Evolutionary conservation across 495 filamentous ascomycete genomes (phyloP).

Genomic region (Peziza echinospora): DNA sequence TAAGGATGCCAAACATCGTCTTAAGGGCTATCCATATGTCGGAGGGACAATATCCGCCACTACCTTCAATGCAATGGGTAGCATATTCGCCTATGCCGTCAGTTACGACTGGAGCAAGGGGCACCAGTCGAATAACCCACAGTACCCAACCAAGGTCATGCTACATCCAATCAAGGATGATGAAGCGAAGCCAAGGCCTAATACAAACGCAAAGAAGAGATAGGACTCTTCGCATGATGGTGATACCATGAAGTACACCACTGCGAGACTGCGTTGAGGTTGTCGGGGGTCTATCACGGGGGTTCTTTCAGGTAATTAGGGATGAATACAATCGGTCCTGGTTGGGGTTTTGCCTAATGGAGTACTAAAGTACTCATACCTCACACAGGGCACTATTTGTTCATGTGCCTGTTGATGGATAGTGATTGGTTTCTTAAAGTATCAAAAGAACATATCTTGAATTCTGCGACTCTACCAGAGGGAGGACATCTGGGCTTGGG

Average conservation of each 20-base stretch:
- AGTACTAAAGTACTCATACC: too few species aligned
- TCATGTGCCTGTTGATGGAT: too few species aligned
- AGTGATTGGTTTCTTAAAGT: too few species aligned
- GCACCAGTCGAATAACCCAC: slow-evolving; percentile 45
- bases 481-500: too few species aligned
- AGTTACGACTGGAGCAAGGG: slow-evolving; percentile 95
- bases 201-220: slow-evolving; percentile 44
- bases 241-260: not conserved
- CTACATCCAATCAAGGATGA: slow-evolving; percentile 55
- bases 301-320: too few species aligned
- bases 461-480: too few species aligned
- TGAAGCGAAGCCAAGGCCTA: slow-evolving; percentile 51
- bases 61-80: slow-evolving; percentile 53
- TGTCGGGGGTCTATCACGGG: too few species aligned
- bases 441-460: too few species aligned
- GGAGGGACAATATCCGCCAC: slow-evolving; percentile 61
- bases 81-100: slow-evolving; percentile 73
- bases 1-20: slow-evolving; percentile 63
- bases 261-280: not conserved
- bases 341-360: too few species aligned
- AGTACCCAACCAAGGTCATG: slow-evolving; percentile 64
- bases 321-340: too few species aligned
- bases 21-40: slow-evolving; percentile 73
- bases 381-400: too few species aligned
- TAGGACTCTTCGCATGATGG: slow-evolving; percentile 20